Percentiles rank a stretch among this genome's conserved stretches.
phyloP scores from a whole-genome alignment of 2,329 filamentous ascomycete species.

The Fusarium cicatricum region DNA sequence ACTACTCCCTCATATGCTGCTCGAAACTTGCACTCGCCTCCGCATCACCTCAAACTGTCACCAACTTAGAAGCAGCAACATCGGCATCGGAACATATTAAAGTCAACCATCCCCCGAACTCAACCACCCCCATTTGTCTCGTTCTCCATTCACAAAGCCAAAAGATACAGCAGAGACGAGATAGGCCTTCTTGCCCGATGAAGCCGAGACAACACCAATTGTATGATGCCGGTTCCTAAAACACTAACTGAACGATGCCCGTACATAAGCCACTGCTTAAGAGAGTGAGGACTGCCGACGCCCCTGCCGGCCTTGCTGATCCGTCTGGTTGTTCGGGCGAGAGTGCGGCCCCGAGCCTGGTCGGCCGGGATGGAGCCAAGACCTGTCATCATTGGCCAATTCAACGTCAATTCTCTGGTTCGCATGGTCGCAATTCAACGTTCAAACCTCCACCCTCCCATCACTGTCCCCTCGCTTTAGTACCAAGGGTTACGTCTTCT shows the following conservation, averaged over 20 bases:
- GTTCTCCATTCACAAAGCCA: too few relatives aligned
- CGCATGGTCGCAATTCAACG: neutral
- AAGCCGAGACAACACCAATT: too few relatives aligned
- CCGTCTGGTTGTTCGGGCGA: constrained; percentile 6
- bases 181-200: too few relatives aligned
- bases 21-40: too few relatives aligned
- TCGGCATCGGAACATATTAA: too few relatives aligned
- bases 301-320: constrained; percentile 7
- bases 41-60: too few relatives aligned
- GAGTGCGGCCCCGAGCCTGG: constrained; percentile 6
- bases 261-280: neutral
- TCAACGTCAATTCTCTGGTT: constrained; percentile 2
- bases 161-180: too few relatives aligned
- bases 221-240: neutral
- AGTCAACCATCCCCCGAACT: too few relatives aligned
- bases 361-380: constrained; percentile 22
- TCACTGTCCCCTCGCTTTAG: neutral
- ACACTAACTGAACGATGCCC: constrained; percentile 1
- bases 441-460: constrained; percentile 12
- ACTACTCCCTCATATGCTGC: too few relatives aligned
- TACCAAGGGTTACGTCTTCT: neutral
- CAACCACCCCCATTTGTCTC: too few relatives aligned
- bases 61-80: too few relatives aligned
- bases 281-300: neutral
- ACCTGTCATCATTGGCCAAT: constrained; percentile 21